These are phyloP conservation scores for Volvox carteri DNA, from an alignment of 163 green algal species.

Conservation along the genomic window DNA sequence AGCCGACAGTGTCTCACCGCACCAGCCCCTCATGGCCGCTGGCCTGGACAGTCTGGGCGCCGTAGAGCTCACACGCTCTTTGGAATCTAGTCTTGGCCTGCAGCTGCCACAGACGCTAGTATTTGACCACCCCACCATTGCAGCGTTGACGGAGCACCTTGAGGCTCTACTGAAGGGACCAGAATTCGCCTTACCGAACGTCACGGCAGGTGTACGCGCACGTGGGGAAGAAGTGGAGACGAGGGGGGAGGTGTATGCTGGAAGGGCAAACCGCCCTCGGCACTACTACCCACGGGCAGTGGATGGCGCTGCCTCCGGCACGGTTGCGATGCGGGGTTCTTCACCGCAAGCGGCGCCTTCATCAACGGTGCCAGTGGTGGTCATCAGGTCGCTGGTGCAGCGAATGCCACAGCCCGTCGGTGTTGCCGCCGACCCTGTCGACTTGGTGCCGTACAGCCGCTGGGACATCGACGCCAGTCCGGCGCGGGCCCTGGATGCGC, in stretches of 20 bases:
- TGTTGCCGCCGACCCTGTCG: conserved; percentile 55
- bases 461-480: conserved; percentile 66
- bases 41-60: conserved; percentile 80
- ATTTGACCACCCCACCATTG: conserved; percentile 78
- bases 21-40: conserved; percentile 77
- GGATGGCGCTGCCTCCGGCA: neutral
- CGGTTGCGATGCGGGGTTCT: conserved; percentile 39
- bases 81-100: conserved; percentile 65
- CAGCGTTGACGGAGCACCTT: conserved; percentile 68
- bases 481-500: conserved; percentile 7
- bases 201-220: neutral
- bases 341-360: neutral
- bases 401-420: neutral
- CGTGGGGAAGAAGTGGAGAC: neutral
- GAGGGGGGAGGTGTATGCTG: no score
- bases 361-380: neutral
- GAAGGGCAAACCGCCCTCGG: no score
- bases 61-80: conserved; percentile 81
- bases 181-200: conserved; percentile 16
- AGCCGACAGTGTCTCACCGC: neutral
- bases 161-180: conserved; percentile 31
- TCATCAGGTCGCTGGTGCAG: conserved; percentile 23
- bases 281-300: no score
- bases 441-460: conserved; percentile 55
- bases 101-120: conserved; percentile 78